phyloP scores from a whole-genome alignment of 1,284 basidiomycete genomes.

The Boletus sp. region DNA sequence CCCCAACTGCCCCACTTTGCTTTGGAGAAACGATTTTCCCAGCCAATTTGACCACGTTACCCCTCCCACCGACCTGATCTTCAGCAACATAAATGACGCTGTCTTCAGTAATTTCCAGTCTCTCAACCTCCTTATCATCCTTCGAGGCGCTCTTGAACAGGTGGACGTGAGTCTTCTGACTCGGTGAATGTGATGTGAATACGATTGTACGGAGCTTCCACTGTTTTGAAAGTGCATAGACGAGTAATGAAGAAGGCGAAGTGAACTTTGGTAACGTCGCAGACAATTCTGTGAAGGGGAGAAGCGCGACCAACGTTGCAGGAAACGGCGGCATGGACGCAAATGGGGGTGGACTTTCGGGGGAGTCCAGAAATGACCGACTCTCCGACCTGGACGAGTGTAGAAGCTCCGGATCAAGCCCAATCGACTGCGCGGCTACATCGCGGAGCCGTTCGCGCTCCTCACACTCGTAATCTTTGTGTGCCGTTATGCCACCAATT shows the following conservation, averaged over 20 bases:
- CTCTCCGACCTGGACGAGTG: constrained; percentile 14
- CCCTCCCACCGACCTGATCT: constrained; percentile 58
- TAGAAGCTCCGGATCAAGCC: constrained; percentile 40
- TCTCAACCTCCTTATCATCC: constrained; percentile 65
- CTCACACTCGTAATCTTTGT: constrained; percentile 56
- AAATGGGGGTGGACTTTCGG: constrained; percentile 12
- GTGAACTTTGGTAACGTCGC: constrained; percentile 61
- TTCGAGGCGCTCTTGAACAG: constrained; percentile 57
- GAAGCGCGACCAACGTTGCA: constrained; percentile 45
- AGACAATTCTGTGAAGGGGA: constrained; percentile 47
- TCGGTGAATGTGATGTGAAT: constrained; percentile 45
- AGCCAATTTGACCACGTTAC: constrained; percentile 62
- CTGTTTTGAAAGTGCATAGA: constrained; percentile 65
- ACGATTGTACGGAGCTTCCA: constrained; percentile 67
- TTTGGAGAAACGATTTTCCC: constrained; percentile 53
- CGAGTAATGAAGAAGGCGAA: constrained; percentile 59
- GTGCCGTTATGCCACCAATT: constrained; percentile 12
- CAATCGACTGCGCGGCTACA: constrained; percentile 70
- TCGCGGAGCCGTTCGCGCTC: constrained; percentile 69
- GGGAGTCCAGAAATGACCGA: constrained; percentile 16
- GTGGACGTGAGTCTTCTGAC: constrained; percentile 58
- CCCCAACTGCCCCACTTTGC: constrained; percentile 32
- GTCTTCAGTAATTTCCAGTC: constrained; percentile 68
- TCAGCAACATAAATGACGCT: constrained; percentile 71
- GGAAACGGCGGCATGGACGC: constrained; percentile 52